phyloP scores from a whole-genome alignment of 2,329 filamentous ascomycete species.

The Acephala macrosclerotiorum region DNA sequence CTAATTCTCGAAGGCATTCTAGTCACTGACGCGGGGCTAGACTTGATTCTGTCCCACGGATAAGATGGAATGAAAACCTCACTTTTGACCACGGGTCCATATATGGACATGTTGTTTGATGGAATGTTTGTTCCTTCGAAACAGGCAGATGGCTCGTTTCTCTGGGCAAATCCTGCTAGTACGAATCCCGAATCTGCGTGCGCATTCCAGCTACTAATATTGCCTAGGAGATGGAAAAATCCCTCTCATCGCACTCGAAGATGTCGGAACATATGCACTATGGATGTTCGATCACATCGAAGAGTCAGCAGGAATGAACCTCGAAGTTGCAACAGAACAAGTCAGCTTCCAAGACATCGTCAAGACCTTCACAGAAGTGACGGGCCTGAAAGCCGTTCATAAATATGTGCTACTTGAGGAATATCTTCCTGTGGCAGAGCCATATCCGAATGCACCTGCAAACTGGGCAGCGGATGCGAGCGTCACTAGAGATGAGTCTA shows the following conservation, averaged over 20 bases:
- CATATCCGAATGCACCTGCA: constrained; percentile 22
- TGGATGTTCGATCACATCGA: constrained; percentile 36
- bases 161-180: constrained; percentile 22
- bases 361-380: constrained; percentile 22
- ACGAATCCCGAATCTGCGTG: not conserved
- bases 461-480: constrained; percentile 27
- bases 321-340: constrained; percentile 32
- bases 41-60: constrained; percentile 13
- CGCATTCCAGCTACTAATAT: not conserved
- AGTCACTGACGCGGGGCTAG: not conserved
- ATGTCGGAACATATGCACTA: constrained; percentile 32
- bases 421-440: constrained; percentile 23
- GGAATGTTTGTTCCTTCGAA: constrained; percentile 9
- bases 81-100: constrained; percentile 4
- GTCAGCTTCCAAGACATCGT: constrained; percentile 30
- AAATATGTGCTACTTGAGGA: constrained; percentile 14
- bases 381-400: constrained; percentile 16
- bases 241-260: constrained; percentile 33
- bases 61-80: constrained; percentile 12
- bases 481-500: constrained; percentile 28
- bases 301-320: constrained; percentile 27
- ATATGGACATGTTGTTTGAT: constrained; percentile 14
- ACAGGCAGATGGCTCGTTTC: constrained; percentile 12
- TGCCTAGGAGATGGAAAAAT: constrained; percentile 11
- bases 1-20: not conserved